Conservation (phyloP, 192 early-diverging fungal genomes). For the Podila epigama region DNA sequence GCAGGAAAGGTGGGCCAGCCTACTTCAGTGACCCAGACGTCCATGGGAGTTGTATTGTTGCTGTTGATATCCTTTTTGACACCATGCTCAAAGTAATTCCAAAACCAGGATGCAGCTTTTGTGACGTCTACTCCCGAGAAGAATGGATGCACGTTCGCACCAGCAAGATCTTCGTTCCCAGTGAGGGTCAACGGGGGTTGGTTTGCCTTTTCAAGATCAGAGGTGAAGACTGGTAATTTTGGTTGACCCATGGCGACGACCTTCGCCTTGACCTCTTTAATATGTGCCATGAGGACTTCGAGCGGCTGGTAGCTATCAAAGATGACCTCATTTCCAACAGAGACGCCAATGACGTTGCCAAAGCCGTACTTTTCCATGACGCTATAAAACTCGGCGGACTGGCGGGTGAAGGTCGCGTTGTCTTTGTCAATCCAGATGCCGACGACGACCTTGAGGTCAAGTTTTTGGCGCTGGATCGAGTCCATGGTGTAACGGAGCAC, state of each 20-base stretch:
- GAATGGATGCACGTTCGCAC: slow-evolving; percentile 56
- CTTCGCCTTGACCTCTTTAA: slow-evolving; percentile 40
- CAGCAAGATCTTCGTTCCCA: slow-evolving; percentile 27
- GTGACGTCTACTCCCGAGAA: slow-evolving; percentile 44
- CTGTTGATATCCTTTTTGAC: slow-evolving; percentile 21
- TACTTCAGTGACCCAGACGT: slow-evolving; percentile 49
- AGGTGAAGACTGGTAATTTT: slow-evolving; percentile 49
- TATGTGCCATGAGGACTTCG: background rate
- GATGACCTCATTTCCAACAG: slow-evolving; percentile 56
- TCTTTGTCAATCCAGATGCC: slow-evolving; percentile 53
- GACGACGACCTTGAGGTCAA: slow-evolving; percentile 50
- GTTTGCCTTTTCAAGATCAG: slow-evolving; percentile 28
- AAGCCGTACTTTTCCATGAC: slow-evolving; percentile 29
- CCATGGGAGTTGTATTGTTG: slow-evolving; percentile 5
- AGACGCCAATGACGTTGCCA: slow-evolving; percentile 48
- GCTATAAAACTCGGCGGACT: slow-evolving; percentile 33
- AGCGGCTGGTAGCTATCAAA: slow-evolving; percentile 32
- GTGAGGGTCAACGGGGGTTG: slow-evolving; percentile 22
- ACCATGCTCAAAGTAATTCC: slow-evolving; percentile 33
- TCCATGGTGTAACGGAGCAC: slow-evolving; percentile 44
- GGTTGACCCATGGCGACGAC: slow-evolving; percentile 33
- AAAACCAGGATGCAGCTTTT: slow-evolving; percentile 50
- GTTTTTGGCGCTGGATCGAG: slow-evolving; percentile 36
- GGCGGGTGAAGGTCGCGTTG: slow-evolving; percentile 44
- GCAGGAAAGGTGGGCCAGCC: slow-evolving; percentile 54